Evolutionary conservation across 2,329 filamentous ascomycete genomes (phyloP), one percentile per base, ranked within the genome.

Genomic region (Emericellopsis atlantica): DNA sequence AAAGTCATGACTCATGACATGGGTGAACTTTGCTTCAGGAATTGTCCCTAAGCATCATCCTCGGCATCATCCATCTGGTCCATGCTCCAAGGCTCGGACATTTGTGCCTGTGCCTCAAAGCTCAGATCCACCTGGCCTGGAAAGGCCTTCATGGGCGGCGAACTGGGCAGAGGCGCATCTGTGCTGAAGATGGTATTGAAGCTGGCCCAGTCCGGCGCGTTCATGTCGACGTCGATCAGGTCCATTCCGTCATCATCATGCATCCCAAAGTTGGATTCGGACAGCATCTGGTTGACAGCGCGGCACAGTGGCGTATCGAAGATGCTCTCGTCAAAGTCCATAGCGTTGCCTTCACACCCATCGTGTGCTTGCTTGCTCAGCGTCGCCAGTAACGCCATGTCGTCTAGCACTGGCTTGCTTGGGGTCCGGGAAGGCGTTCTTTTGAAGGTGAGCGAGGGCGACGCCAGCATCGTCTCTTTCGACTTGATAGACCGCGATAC

Each of bases 231-330:
- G 14, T 35, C 23, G 10, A 41, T 60, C 52, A 74, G 72, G 47
- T 75, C 70, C 21, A 71, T 45, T 24, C 54, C 46, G 5, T 53
- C 59, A 41, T 54, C 47, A 4, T 53, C 59, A 41, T 60, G 41
- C 55, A 56, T 33, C 62, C 62, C 2, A 67, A 49, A n/a, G 57
- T 49, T 5, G 61, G 61, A 26, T 70, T 54, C 74, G 7, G 72
- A 78, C 16, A 84, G 64, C 45, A 85, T 65, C 49, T 81, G 72
- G 47, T 72, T 74, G 31, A 86, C 67, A 18, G 78, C 74, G 32
- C 72, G 67, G 2, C 76, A 77, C 51, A 81, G 72, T 0, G 79
- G 78, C 6, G 76, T 77, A 41, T 69, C 66, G 37, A 65, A 61
- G 4, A 61, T 46, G 23, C 15, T 15, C 37, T 45, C 52, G 7